Conservation (phyloP, 2,329 filamentous ascomycete genomes). For the Aspergillus luchuensis region DNA sequence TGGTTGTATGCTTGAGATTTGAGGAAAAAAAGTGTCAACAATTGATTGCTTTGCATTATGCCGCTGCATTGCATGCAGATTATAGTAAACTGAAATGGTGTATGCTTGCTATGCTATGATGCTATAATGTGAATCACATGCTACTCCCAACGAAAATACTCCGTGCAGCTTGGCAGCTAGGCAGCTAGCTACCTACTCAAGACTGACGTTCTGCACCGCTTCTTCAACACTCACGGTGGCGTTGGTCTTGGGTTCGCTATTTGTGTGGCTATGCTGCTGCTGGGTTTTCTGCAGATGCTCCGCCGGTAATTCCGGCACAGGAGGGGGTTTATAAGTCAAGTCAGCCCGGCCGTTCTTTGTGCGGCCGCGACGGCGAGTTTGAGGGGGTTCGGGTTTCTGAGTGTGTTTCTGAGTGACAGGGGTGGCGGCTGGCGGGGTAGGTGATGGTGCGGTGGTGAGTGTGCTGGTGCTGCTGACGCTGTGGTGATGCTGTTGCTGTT, state of each 20-base stretch:
- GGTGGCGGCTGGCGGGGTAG: not conserved
- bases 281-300: constrained; percentile 1
- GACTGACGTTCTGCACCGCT: constrained; percentile 37
- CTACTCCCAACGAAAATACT: not conserved
- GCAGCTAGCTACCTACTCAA: not conserved
- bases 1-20: too few species aligned
- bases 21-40: too few species aligned
- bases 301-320: constrained; percentile 13
- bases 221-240: constrained; percentile 34
- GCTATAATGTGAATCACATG: not conserved
- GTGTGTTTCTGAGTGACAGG: constrained; percentile 25
- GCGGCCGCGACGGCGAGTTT: constrained; percentile 45
- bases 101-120: too few species aligned
- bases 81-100: too few species aligned
- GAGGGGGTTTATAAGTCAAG: constrained; percentile 25
- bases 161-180: too few species aligned
- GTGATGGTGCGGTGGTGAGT: constrained; percentile 2
- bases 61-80: too few species aligned
- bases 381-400: constrained; percentile 44
- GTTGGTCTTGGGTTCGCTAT: constrained; percentile 2
- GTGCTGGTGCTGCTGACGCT: not conserved
- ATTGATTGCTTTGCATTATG: too few species aligned
- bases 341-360: constrained; percentile 30
- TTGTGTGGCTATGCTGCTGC: not conserved
- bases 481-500: not conserved